A percentile compares a stretch with the other conserved stretches of the same genome.
These are phyloP conservation scores for Apiospora sp. DNA, from an alignment of 2,329 filamentous ascomycete species.

Conservation along the genomic window DNA sequence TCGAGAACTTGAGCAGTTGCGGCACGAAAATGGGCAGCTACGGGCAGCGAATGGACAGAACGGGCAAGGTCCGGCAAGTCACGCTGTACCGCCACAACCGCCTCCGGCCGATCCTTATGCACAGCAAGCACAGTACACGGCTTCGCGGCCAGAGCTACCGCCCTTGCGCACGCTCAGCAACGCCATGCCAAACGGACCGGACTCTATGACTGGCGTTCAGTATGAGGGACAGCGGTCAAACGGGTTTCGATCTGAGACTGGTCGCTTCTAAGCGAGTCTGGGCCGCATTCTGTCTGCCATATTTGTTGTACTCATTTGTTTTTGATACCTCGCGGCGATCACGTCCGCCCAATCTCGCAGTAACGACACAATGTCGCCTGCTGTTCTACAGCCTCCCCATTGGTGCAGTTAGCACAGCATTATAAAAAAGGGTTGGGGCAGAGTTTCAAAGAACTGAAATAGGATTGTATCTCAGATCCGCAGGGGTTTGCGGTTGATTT, in stretches of 20 bases:
- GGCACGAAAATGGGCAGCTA: conserved; percentile 58
- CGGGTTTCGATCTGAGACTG: conserved; percentile 13
- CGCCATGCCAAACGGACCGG: conserved; percentile 53
- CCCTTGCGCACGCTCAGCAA: conserved; percentile 62
- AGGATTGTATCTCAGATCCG: neutral
- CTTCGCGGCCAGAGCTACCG: conserved; percentile 59
- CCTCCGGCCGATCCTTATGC: conserved; percentile 42
- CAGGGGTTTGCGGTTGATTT: conserved; percentile 3
- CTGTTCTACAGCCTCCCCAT: neutral
- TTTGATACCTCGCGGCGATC: conserved; percentile 11
- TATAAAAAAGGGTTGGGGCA: conserved; percentile 1
- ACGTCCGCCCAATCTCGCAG: neutral
- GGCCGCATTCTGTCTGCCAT: neutral
- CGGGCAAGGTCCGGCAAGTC: conserved; percentile 35
- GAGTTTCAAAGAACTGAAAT: conserved; percentile 17
- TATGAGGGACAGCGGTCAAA: conserved; percentile 58
- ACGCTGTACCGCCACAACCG: conserved; percentile 38
- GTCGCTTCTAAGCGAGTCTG: neutral
- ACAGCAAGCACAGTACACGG: conserved; percentile 27
- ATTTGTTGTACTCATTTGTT: conserved; percentile 12
- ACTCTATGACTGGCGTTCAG: conserved; percentile 73
- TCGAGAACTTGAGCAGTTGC: conserved; percentile 56
- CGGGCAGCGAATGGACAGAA: conserved; percentile 40
- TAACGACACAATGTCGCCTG: neutral
- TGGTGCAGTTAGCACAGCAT: neutral